Conservation (phyloP, 2,329 filamentous ascomycete genomes). For the Epichloe elymi region DNA sequence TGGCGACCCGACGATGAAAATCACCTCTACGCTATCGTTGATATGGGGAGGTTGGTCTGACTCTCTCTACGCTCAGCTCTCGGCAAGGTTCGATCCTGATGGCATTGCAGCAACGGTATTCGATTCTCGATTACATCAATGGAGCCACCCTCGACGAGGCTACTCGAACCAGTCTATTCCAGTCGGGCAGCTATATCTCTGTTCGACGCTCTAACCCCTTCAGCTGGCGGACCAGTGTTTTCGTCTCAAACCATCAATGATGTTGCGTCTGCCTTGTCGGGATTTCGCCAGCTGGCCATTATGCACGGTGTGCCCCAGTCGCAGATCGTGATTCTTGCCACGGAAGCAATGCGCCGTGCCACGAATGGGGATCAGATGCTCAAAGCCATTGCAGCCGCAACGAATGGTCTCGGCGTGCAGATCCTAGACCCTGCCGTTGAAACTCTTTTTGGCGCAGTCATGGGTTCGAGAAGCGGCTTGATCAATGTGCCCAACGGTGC, state of each 20-base stretch:
- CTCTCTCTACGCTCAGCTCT: neutral
- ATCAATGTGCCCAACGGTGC: constrained; percentile 47
- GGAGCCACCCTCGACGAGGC: constrained; percentile 54
- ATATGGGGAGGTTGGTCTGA: constrained; percentile 41
- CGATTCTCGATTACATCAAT: constrained; percentile 82
- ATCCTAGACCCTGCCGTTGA: constrained; percentile 70
- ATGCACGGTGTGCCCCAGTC: constrained; percentile 52
- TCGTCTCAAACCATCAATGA: constrained; percentile 43
- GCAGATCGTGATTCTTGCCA: constrained; percentile 68
- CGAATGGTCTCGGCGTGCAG: constrained; percentile 52
- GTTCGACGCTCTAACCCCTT: constrained; percentile 63
- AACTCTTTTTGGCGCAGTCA: constrained; percentile 64
- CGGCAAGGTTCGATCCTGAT: neutral
- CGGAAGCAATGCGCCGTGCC: constrained; percentile 76
- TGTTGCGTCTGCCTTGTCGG: constrained; percentile 54
- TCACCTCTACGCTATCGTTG: constrained; percentile 43
- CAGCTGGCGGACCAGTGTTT: constrained; percentile 27
- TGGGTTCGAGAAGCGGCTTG: constrained; percentile 70
- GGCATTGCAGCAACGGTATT: constrained; percentile 64
- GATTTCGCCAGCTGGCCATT: constrained; percentile 58
- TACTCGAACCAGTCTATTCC: constrained; percentile 65
- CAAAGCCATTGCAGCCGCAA: constrained; percentile 44
- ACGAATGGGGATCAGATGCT: constrained; percentile 60
- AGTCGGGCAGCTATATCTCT: constrained; percentile 72
- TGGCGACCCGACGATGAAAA: constrained; percentile 33